Percentiles rank a stretch among this genome's conserved stretches.
These are phyloP conservation scores for Boletus vinaceobasis DNA, from an alignment of 768 basidiomycete genomes.

Conservation along the genomic window DNA sequence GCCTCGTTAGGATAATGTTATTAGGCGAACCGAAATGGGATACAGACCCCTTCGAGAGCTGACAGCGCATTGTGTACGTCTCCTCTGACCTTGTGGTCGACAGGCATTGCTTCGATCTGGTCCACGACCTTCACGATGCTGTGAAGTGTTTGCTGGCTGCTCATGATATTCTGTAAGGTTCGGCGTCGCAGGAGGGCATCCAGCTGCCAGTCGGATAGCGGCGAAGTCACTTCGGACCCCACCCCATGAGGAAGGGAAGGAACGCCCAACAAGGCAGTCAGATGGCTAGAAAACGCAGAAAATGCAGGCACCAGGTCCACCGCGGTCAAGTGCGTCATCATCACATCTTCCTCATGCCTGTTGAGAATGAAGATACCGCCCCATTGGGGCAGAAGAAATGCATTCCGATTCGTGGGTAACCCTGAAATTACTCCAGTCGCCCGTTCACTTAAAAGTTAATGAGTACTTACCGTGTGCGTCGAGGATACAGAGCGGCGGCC, in stretches of 20 bases:
- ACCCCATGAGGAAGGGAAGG: slow-evolving; percentile 55
- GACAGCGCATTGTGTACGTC: slow-evolving; percentile 69
- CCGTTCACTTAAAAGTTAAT: slow-evolving; percentile 1
- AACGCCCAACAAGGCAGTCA: slow-evolving; percentile 79
- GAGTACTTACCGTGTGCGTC: slow-evolving; percentile 44
- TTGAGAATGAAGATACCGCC: slow-evolving; percentile 85
- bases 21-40: neutral
- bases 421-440: slow-evolving; percentile 36
- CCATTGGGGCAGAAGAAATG: slow-evolving; percentile 93
- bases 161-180: slow-evolving; percentile 62
- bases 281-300: slow-evolving; percentile 63
- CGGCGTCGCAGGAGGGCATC: slow-evolving; percentile 73
- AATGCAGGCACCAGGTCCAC: slow-evolving; percentile 53
- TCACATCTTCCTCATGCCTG: slow-evolving; percentile 34
- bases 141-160: slow-evolving; percentile 67
- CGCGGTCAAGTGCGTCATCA: slow-evolving; percentile 31
- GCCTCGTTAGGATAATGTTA: slow-evolving; percentile 7
- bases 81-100: slow-evolving; percentile 69
- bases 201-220: slow-evolving; percentile 73
- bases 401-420: slow-evolving; percentile 44
- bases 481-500: slow-evolving; percentile 68
- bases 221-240: slow-evolving; percentile 20
- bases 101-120: slow-evolving; percentile 90
- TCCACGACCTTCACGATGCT: slow-evolving; percentile 84
- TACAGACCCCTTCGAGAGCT: slow-evolving; percentile 67